These are phyloP conservation scores for Peronospora belbahrii DNA, from an alignment of 352 stramenopile genomes.

Conservation along the genomic window DNA sequence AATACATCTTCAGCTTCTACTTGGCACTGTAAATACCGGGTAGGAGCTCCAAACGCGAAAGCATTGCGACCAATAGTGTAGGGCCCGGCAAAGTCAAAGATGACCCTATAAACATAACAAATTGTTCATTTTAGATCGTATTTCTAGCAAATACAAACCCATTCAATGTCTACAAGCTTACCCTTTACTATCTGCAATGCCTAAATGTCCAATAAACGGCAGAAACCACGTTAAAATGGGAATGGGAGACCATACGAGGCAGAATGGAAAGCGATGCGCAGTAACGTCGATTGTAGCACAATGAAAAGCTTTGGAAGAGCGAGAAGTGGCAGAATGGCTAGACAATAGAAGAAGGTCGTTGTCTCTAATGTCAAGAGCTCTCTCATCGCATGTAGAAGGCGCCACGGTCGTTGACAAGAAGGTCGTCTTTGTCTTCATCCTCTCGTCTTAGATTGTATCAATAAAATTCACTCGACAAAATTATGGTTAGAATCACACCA, in stretches of 20 bases:
- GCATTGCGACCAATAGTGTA: constrained; percentile 88
- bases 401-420: neutral
- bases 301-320: neutral
- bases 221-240: constrained; percentile 89
- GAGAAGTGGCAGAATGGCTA: constrained; percentile 2
- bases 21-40: constrained; percentile 82
- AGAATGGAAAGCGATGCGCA: constrained; percentile 80
- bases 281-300: constrained; percentile 23
- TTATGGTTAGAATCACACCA: too few species aligned
- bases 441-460: neutral
- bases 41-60: constrained; percentile 85
- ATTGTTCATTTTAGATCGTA: neutral
- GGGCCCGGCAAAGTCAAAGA: constrained; percentile 93
- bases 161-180: constrained; percentile 12
- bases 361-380: constrained; percentile 2
- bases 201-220: constrained; percentile 95
- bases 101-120: constrained; percentile 51
- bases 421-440: neutral
- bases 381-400: neutral
- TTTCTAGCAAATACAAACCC: neutral
- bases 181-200: constrained; percentile 86
- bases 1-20: constrained; percentile 37
- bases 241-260: constrained; percentile 89
- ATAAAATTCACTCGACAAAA: too few species aligned
- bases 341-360: constrained; percentile 14